Conservation (phyloP, 2,329 filamentous ascomycete genomes). For the Trichoderma simmonsii region DNA sequence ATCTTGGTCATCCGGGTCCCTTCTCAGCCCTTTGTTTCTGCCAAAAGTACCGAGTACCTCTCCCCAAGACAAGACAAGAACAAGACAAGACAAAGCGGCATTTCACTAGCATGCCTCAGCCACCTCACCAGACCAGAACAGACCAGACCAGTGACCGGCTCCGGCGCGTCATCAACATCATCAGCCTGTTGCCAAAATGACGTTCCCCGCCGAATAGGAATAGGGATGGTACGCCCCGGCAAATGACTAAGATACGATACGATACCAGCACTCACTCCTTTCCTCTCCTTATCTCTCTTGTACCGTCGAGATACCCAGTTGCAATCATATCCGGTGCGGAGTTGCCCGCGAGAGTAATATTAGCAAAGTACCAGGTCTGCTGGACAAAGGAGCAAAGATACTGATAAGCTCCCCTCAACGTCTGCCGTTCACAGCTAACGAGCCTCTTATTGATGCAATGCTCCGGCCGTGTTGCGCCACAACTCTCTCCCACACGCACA, state of each 20-base stretch:
- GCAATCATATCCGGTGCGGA: neutral
- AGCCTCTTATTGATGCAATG: neutral
- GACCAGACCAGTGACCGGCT: conserved; percentile 13
- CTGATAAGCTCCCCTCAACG: neutral
- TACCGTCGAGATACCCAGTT: neutral
- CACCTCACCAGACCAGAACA: conserved; percentile 17
- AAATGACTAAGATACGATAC: neutral
- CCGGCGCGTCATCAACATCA: conserved; percentile 20
- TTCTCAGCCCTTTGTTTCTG: neutral
- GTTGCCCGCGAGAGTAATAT: neutral
- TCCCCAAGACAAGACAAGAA: neutral
- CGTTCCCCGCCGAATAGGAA: conserved; percentile 15
- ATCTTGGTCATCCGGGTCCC: neutral
- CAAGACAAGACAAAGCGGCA: neutral
- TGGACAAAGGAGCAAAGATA: neutral
- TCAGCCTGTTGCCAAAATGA: conserved; percentile 16
- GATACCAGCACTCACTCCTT: neutral
- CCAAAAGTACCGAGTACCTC: neutral
- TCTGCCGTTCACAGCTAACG: neutral
- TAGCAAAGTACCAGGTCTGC: neutral
- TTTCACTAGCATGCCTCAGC: conserved; percentile 3
- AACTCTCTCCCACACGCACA: neutral
- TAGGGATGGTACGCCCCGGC: neutral
- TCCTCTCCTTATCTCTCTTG: neutral
- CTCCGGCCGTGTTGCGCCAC: conserved; percentile 11